Percentiles rank a stretch among this genome's conserved stretches.
Evolutionary conservation across 2,329 filamentous ascomycete species (phyloP).

Genomic region (Stemphylium beticola): DNA sequence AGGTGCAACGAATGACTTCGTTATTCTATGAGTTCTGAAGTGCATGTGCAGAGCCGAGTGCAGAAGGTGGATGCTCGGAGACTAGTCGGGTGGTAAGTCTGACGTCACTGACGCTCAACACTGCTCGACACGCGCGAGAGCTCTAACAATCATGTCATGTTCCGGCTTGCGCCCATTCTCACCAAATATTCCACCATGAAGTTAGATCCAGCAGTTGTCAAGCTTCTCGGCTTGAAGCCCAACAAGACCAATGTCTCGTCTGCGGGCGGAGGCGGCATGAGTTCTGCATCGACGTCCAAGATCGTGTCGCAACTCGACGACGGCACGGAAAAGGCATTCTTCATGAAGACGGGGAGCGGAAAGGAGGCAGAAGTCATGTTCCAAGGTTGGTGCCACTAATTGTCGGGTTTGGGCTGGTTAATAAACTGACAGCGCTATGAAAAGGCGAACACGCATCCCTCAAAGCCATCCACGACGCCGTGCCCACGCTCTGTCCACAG

Average conservation of each 20-base stretch:
- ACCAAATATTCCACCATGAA: slow-evolving; percentile 44
- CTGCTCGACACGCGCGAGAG: neutral
- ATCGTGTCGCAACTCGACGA: slow-evolving; percentile 55
- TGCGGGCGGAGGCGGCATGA: slow-evolving; percentile 71
- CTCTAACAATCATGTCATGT: neutral
- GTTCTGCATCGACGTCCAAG: slow-evolving; percentile 68
- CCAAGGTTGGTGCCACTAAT: slow-evolving; percentile 54
- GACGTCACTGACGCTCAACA: neutral
- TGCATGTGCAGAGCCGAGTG: too few relatives aligned
- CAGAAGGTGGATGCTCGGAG: too few relatives aligned
- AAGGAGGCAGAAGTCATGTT: slow-evolving; percentile 72
- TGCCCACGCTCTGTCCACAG: slow-evolving; percentile 77
- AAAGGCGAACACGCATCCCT: slow-evolving; percentile 81
- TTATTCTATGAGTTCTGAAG: too few relatives aligned
- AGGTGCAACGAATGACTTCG: too few relatives aligned
- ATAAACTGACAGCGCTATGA: slow-evolving; percentile 17
- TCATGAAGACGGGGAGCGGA: slow-evolving; percentile 74
- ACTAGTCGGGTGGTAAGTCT: too few relatives aligned
- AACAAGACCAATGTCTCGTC: slow-evolving; percentile 61
- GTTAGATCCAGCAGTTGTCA: slow-evolving; percentile 68
- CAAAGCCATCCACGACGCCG: slow-evolving; percentile 75
- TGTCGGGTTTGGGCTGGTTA: neutral
- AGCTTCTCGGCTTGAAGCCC: slow-evolving; percentile 66
- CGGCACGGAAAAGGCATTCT: slow-evolving; percentile 64
- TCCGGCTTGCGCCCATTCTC: neutral